Base-by-base conservation (phyloP, 192 early-diverging fungal genomes). In the Linnemannia hyalina region DNA sequence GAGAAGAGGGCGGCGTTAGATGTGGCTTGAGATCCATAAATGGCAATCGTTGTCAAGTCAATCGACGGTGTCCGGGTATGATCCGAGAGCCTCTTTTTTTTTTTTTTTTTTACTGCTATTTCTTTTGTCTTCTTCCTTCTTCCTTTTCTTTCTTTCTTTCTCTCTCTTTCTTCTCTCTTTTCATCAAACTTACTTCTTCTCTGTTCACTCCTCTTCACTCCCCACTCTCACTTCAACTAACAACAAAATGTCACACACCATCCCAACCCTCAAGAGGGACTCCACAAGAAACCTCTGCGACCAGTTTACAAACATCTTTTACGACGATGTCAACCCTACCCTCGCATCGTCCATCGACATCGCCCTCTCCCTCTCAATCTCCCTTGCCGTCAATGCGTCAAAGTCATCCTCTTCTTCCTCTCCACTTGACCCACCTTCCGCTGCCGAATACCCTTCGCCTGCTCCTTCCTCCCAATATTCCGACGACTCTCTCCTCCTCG, bases 281-380 rank as follows among this genome's bases (percentile, higher is more conserved):
- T 55, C 76, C 32, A 83, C 75, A 18, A 38, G 81, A 1, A 68
- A 71, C 23, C 81, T 82, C n/a, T 82, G 81, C 60, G 81, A 83
- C 60, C 38, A 83, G 60, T 83, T 77, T 71, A 83, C 75, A 20
- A 78, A 69, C 47, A 63, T 83, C 70, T 83, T 83, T 73, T 76
- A 83, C 47, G 57, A 40, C 35, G 69, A 57, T 52, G 16, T 49
- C 8, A 11, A 10, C 29, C 69, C 46, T 46, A 57, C 65, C 22
- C 15, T 46, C 36, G 15, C 71, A 3, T 38, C 23, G 73, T 65
- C 73, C 11, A 32, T 32, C 15, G 46, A 22, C 32, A 38, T 44
- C 65, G 29, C 57, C 72, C 49, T 35, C 16, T 26, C 36, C n/a
- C 11, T 55, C 15, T 41, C 40, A 20, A 29, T 40, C 44, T 41